phyloP scores from a whole-genome alignment of 176 grass and related monocot species.

The Oropetium thomaeum region DNA sequence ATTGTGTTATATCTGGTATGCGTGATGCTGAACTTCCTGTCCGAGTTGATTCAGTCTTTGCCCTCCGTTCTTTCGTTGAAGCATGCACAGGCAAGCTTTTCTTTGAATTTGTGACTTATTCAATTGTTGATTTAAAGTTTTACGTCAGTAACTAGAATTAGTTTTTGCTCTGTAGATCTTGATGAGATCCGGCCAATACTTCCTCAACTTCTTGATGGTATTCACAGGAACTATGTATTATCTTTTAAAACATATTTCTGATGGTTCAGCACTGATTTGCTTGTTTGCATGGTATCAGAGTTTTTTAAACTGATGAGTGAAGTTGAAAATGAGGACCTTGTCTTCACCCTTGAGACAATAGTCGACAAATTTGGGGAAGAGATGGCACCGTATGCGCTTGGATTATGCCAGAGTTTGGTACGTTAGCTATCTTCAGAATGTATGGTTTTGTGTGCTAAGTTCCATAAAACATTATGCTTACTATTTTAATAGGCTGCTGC shows the following conservation, averaged over 20 bases:
- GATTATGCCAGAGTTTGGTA: conserved; percentile 95
- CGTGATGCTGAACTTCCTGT: conserved; percentile 86
- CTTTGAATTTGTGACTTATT: not conserved
- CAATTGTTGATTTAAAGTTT: not conserved
- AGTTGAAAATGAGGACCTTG: conserved; percentile 95
- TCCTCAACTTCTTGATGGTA: conserved; percentile 97
- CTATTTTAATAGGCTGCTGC: conserved; percentile 63
- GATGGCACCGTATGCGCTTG: conserved; percentile 96
- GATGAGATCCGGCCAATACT: conserved; percentile 85
- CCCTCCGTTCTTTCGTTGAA: conserved; percentile 93
- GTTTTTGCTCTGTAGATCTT: conserved; percentile 60
- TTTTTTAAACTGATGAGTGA: conserved; percentile 97
- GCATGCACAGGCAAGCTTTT: conserved; percentile 73
- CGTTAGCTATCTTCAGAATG: not conserved
- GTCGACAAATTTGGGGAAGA: conserved; percentile 97
- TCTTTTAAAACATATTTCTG: not conserved
- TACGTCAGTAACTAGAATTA: conserved; percentile 7
- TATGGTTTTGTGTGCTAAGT: not conserved
- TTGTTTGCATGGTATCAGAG: conserved; percentile 55
- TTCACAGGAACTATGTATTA: not conserved
- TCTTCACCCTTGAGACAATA: conserved; percentile 91
- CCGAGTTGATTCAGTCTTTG: conserved; percentile 94
- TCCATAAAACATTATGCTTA: conserved; percentile 23
- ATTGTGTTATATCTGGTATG: conserved; percentile 79
- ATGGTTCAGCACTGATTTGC: conserved; percentile 19